Evolutionary conservation across 768 basidiomycete species (phyloP), one percentile per base, ranked within the genome.

Genomic region (Leucocoprinus sp.): DNA sequence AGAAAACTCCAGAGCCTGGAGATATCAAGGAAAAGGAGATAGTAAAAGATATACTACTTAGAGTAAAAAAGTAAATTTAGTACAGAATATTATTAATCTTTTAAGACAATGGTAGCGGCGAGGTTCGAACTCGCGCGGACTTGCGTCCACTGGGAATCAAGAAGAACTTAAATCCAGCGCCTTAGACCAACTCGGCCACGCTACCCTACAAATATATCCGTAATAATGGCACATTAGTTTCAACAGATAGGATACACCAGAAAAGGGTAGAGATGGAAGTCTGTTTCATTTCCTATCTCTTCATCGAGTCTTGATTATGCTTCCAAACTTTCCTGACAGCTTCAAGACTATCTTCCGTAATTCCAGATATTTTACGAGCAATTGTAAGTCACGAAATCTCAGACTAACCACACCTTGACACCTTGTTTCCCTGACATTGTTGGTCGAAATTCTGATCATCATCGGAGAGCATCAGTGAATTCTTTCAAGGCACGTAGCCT

Each of bases 81-180:
- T 26, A 46, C 35, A 38, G 49, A 22, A 45, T 8, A 45, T 41
- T 51, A 50, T 56, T 49, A 54, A 54, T 43, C 57, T 48, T 43
- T 41, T 37, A n/a, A n/a, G n/a, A n/a, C n/a, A n/a, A n/a, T 84
- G 82, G 80, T 79, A 80, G 78, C 79, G 77, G 84, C 81, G 83
- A 84, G 84, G 80, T 82, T 85, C 83, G 82, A 85, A 86, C 84
- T 84, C 84, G 80, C 83, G 84, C 82, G 82, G 81, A 71, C 72
- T 77, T 72, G 29, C 79, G 72, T 78, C 80, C 82, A 84, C 84
- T 82, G 80, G 82, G 81, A 84, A 74, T 77, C 82, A 81, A 69
- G 64, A 52, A 36, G 38, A 56, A 58, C 83, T 84, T 86, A 85
- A 85, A 83, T 82, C 83, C 82, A 82, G 84, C 83, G 80, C 83